Conservation (phyloP, 2,329 filamentous ascomycete genomes). For the Penicillium sp. region DNA sequence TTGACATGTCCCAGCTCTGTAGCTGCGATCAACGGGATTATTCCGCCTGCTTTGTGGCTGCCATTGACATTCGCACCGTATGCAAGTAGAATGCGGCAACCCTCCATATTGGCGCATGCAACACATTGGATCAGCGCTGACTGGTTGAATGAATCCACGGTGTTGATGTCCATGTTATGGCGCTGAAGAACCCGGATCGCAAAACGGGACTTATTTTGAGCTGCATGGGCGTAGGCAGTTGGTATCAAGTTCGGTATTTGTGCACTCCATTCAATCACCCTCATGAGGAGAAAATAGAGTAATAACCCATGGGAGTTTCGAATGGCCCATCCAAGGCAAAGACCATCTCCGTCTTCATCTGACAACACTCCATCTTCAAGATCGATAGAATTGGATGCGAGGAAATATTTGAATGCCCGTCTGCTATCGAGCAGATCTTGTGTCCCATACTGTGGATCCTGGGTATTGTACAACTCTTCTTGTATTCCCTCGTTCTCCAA, state of each 20-base stretch:
- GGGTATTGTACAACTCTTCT: not conserved
- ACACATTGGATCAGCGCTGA: not conserved
- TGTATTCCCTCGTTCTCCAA: not conserved
- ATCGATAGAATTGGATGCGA: not conserved
- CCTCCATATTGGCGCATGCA: not conserved
- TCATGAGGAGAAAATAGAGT: not conserved
- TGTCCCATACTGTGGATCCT: not conserved
- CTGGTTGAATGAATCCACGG: not conserved
- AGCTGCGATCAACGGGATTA: constrained; percentile 15
- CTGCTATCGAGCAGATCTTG: not conserved
- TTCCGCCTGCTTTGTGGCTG: not conserved
- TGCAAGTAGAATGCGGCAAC: not conserved
- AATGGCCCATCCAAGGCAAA: not conserved
- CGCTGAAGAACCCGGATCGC: not conserved
- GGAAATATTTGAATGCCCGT: not conserved
- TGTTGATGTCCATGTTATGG: not conserved
- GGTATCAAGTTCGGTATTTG: not conserved
- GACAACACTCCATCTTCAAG: not conserved
- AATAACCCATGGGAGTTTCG: not conserved
- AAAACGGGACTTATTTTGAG: not conserved
- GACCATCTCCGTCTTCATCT: not conserved
- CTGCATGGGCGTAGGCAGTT: not conserved
- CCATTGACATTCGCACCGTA: not conserved
- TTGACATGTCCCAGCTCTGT: constrained; percentile 5
- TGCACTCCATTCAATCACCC: not conserved